These are phyloP conservation scores for Colletotrichum horii DNA, from an alignment of 2,329 filamentous ascomycete species.

Conservation along the genomic window DNA sequence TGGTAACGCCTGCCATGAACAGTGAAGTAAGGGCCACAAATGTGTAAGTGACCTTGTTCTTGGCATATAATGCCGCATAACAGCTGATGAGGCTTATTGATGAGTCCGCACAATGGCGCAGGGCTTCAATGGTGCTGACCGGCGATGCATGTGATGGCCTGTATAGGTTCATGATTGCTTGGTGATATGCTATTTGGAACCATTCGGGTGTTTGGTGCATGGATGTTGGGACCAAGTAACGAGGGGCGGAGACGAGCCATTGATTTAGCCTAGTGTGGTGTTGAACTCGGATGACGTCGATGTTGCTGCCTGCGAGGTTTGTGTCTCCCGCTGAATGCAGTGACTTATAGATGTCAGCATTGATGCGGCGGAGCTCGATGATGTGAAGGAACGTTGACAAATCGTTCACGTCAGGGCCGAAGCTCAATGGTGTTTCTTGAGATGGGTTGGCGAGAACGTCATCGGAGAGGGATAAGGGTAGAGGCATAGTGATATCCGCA, in stretches of 20 bases:
- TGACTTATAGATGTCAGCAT: constrained; percentile 24
- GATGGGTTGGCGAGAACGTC: neutral
- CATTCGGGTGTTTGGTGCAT: constrained; percentile 31
- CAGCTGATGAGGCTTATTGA: constrained; percentile 21
- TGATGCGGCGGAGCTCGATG: constrained; percentile 28
- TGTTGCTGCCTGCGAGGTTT: neutral
- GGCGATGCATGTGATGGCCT: constrained; percentile 27
- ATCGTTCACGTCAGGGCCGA: constrained; percentile 5
- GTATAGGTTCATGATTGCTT: constrained; percentile 28
- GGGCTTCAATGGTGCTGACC: neutral
- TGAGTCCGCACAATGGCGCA: constrained; percentile 21
- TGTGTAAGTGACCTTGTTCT: constrained; percentile 31
- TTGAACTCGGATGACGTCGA: neutral
- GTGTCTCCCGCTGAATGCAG: constrained; percentile 21
- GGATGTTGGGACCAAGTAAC: constrained; percentile 25
- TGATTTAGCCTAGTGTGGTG: constrained; percentile 19
- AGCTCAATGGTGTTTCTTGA: neutral
- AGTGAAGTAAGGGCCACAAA: constrained; percentile 30
- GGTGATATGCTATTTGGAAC: constrained; percentile 32
- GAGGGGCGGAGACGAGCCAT: constrained; percentile 28
- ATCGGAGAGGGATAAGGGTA: constrained; percentile 19
- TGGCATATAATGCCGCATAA: constrained; percentile 28
- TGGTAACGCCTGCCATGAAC: constrained; percentile 32
- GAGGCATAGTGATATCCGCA: constrained; percentile 26
- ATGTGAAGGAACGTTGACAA: constrained; percentile 30